Conservation (phyloP, 768 basidiomycete genomes). For the Dioszegia hungarica region DNA sequence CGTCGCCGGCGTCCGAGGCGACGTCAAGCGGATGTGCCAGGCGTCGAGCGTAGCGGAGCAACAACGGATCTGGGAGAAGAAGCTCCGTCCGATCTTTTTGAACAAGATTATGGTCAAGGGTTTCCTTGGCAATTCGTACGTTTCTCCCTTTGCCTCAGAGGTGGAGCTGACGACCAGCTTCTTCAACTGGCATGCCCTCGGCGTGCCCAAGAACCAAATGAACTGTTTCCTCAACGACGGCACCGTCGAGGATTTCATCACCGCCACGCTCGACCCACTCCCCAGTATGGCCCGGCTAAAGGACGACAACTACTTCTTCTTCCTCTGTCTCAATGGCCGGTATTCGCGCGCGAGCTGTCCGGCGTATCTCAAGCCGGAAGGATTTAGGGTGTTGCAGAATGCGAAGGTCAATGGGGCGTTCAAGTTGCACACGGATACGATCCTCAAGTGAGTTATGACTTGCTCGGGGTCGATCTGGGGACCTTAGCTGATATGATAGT, state of each 20-base stretch:
- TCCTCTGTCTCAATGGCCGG: conserved; percentile 55
- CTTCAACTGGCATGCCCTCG: conserved; percentile 74
- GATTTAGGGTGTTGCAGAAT: conserved; percentile 58
- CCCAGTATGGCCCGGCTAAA: conserved; percentile 40
- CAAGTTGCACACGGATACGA: conserved; percentile 67
- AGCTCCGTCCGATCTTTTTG: conserved; percentile 61
- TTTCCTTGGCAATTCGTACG: conserved; percentile 53
- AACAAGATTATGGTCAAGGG: conserved; percentile 57
- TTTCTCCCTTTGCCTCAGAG: too few relatives aligned
- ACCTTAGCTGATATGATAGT: conserved; percentile 41
- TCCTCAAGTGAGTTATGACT: conserved; percentile 56
- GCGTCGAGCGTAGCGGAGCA: conserved; percentile 60
- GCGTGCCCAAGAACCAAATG: conserved; percentile 68
- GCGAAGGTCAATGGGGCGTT: conserved; percentile 54
- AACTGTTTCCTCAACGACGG: conserved; percentile 56
- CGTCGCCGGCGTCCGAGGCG: conserved; percentile 58
- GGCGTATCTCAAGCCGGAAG: conserved; percentile 60
- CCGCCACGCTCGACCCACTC: conserved; percentile 51
- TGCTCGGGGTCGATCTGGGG: too few relatives aligned
- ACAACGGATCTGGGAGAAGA: conserved; percentile 59
- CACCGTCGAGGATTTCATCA: conserved; percentile 48
- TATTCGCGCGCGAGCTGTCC: conserved; percentile 61
- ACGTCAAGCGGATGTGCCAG: conserved; percentile 58
- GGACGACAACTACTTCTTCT: conserved; percentile 65
- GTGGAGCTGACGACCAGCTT: conserved; percentile 10